Percentiles rank a stretch among this genome's conserved stretches.
phyloP scores from a whole-genome alignment of 2,329 filamentous ascomycete species.

The Coniochaeta hoffmannii region DNA sequence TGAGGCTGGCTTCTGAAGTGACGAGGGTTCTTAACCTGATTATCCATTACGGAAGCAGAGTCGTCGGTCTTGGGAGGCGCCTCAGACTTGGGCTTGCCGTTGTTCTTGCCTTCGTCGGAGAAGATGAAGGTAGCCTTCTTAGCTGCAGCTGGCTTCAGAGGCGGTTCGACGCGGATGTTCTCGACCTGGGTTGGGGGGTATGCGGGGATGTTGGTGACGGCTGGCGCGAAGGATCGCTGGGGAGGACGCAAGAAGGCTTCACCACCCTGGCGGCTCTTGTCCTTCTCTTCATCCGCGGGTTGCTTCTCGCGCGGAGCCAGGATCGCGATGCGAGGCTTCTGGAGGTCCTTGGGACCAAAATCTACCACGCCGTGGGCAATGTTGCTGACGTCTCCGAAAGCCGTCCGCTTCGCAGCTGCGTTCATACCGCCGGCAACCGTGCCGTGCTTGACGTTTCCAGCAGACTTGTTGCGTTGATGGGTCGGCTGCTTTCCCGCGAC shows the following conservation, averaged over 20 bases:
- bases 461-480: conserved; percentile 79
- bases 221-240: conserved; percentile 17
- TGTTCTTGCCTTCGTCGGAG: conserved; percentile 14
- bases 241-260: conserved; percentile 31
- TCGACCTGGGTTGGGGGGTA: background rate
- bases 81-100: conserved; percentile 4
- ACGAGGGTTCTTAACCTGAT: conserved; percentile 26
- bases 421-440: conserved; percentile 44
- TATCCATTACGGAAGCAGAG: conserved; percentile 9
- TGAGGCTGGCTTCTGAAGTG: conserved; percentile 49
- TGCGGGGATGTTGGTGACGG: conserved; percentile 6
- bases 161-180: background rate
- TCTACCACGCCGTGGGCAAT: conserved; percentile 33
- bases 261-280: conserved; percentile 30
- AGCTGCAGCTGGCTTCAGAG: conserved; percentile 11
- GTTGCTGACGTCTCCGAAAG: conserved; percentile 79
- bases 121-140: conserved; percentile 21
- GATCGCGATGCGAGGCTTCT: conserved; percentile 21
- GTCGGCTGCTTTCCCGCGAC: conserved; percentile 50
- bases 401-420: conserved; percentile 64
- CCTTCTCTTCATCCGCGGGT: conserved; percentile 29
- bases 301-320: conserved; percentile 13
- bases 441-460: conserved; percentile 50
- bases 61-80: conserved; percentile 9
- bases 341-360: conserved; percentile 23